These are phyloP conservation scores for Nemania sp. DNA, from an alignment of 2,329 filamentous ascomycete species.

Conservation along the genomic window DNA sequence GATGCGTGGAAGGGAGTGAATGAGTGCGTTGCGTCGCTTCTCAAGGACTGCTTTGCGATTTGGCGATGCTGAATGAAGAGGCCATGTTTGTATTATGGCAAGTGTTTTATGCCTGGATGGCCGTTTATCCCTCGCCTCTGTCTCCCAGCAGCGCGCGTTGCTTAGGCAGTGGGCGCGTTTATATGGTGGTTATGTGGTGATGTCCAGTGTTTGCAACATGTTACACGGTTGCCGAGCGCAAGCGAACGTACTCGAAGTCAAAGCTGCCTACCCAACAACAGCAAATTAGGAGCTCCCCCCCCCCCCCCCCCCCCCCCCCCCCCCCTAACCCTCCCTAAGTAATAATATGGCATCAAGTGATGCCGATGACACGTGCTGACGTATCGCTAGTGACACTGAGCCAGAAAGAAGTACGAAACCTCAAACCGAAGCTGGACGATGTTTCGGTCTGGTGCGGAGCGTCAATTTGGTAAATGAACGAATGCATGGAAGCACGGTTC, in stretches of 20 bases:
- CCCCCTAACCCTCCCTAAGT: not conserved
- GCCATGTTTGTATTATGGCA: too few relatives aligned
- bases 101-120: too few relatives aligned
- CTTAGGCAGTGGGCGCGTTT: not conserved
- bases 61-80: too few relatives aligned
- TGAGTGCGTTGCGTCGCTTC: too few relatives aligned
- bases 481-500: not conserved
- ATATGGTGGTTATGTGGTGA: conserved; percentile 6
- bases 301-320: too few relatives aligned
- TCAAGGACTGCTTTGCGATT: too few relatives aligned
- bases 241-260: too few relatives aligned
- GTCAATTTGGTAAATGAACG: not conserved
- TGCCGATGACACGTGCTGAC: not conserved
- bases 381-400: not conserved
- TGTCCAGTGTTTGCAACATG: not conserved
- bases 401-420: not conserved
- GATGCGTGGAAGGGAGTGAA: too few relatives aligned
- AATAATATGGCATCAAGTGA: not conserved
- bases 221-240: too few relatives aligned
- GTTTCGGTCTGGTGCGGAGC: conserved; percentile 6
- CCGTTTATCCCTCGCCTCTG: too few relatives aligned
- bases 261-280: too few relatives aligned
- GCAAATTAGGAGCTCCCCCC: too few relatives aligned
- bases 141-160: conserved; percentile 1
- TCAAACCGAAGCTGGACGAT: not conserved